Evolutionary conservation across 305 asterid species (phyloP), one percentile per base, ranked within the genome.

Genomic region (Solanum hybrid): DNA sequence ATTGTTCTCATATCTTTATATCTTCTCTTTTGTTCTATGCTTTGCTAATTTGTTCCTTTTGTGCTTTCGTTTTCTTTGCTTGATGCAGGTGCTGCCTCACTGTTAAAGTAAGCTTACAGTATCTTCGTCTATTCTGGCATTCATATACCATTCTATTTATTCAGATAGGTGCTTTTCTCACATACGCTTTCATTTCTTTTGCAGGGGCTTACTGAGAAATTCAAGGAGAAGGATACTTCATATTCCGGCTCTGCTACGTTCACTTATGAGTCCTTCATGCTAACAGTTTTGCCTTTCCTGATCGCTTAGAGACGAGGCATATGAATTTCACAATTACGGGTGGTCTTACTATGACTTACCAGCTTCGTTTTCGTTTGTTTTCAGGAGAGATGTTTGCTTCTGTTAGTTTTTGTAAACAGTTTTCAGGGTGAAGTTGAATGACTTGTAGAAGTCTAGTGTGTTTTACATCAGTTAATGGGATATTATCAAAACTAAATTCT

Each of bases 151-250:
- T 82, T 34, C 73, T 46, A 3, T 42, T 17, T 46, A 17, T 32
- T n/a, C 69, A 37, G 11, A 16, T 26, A 8, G 27, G 17, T 10
- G 72, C 1, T 29, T 7, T 27, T 22, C 82, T 87, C 26, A 81
- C 32, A 27, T 37, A 22, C 11, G 22, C 22, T 73, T 12, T 40
- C 85, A 72, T 84, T 20, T 51, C 5, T 42, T 78, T 11, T 94
- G 92, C 95, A 96, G 99, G 99, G 99, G 27, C 92, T 97, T 90
- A 96, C 99, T 16, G 99, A 97, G 89, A 97, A 97, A 89, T 97
- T 97, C 94, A 97, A 97, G 95, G 99, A 97, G 95, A 97, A 95
- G 95, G 99, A 97, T 92, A 91, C 93, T 31, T 71, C 94, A 35
- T 94, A 93, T 90, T 56, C 98, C 12, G 99, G 99, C 72, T 94